Evolutionary conservation across 2,329 filamentous ascomycete species (phyloP), one percentile per base, ranked within the genome.

Genomic region (Fusarium lyarnte): DNA sequence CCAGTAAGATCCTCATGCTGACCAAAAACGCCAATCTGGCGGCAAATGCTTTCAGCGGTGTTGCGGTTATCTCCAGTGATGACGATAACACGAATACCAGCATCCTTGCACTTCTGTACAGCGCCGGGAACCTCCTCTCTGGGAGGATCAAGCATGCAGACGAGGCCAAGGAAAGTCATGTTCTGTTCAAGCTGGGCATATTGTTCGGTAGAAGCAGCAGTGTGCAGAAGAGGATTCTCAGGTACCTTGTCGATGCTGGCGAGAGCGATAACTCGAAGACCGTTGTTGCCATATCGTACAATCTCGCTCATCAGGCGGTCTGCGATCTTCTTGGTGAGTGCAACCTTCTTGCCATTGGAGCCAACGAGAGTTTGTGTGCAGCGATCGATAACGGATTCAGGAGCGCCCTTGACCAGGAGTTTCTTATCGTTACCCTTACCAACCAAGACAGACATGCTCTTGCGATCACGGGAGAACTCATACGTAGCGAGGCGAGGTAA

Each of bases 11-110:
- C 89, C 82, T 98, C 95, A 68, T 92, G 84, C 74, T 88, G 84
- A 21, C 91, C 92, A 81, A 99, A 99, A 58, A 99, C 91, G 69
- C 96, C 96, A 81, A 99, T 99, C 82, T 97, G 93, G 78, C 95
- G 93, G 85, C 96, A 99, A 80, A 99, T 98, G 69, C 94, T 95
- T 85, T 99, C 96, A 13, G 96, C 96, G 7, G 96, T 99, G 85
- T 97, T 97, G 80, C 93, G 94, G 85, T 97, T 99, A 84, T 99
- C 96, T 79, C 96, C 96, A 59, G 96, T 99, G 82, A 99, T 98
- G 73, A 99, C 96, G 76, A 99, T 94, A 54, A 99, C 94, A 69
- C 96, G 93, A 77, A 99, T 98, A 76, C 96, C 96, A 75, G 96
- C 96, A 70, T 94, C 91, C 82, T 92, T 93, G 84, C 96, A 99